Base-by-base conservation (phyloP, 177 flowering plant genomes). In the Tripterygium wilfordii region DNA sequence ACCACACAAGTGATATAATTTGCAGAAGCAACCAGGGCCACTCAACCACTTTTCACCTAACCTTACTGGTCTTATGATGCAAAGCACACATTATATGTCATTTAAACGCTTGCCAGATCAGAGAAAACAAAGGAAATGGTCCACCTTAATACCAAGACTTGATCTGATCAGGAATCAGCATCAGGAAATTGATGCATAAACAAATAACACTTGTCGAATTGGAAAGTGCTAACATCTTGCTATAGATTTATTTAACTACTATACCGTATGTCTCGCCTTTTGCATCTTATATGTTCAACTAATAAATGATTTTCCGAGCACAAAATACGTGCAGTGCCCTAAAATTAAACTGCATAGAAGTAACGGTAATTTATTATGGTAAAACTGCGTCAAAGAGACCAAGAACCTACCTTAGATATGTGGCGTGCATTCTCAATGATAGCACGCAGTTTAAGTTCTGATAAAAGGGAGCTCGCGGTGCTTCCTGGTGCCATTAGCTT, bases 381-480 rank as follows among this genome's bases (percentile, higher is more conserved):
- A 36, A 4, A 14, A 3, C 7, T 36, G 6, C 4, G 14, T 4
- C 4, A 1, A 23, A 10, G 41, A 31, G 18, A 2, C 44, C n/a
- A 40, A 35, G n/a, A 36, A 45, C 35, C 36, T 65, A 87, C 96
- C 94, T 88, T 88, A 12, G 62, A 63, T 24, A 76, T 63, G 68
- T 78, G 91, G 6, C 85, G 80, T 38, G 92, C 92, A 70, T 89
- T 89, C 54, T 83, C 95, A 59, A 86, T 60, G 36, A 89, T 58
- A 24, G 83, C 64, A 23, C 89, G 80, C 60, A 89, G 66, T 64
- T 79, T 89, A 40, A 60, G 48, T 49, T 89, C 95, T 3, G 95
- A 78, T 23, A 89, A 53, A 27, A 85, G 68, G 46, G 77, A 74
- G 66, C 69, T 68, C 43, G 85, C 95, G 15, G 67, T 43, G 61